Evolutionary conservation across 768 basidiomycete genomes (phyloP), one percentile per base, ranked within the genome.

Genomic region (Calocera viscosa): DNA sequence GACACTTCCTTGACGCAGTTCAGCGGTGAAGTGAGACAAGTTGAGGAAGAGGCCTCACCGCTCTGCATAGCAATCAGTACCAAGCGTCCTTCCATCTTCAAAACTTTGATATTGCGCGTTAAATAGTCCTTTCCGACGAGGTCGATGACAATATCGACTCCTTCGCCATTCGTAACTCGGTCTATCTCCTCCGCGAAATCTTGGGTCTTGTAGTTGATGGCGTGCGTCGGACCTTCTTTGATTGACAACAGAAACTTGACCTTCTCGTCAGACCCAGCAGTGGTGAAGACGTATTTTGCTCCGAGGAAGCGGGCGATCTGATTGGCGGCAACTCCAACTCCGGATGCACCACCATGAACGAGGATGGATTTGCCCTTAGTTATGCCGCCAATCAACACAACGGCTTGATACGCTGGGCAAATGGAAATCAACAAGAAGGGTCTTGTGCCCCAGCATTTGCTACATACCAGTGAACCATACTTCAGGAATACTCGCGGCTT

Each of bases 401-500:
- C 74, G 0, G 83, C 86, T 71, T 87, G 86, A 73, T 79, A 86
- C 2, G 86, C 86, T 84, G 43, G 7, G 24, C 24, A 17, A 17
- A 47, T 3, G 19, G 16, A 17, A 24, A 19, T 47, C 43, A 47
- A 19, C 5, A 24, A 47, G 7, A 19, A 7, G 19, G 19, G 43
- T 7, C 5, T 19, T 14, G 7, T 5, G 7, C 5, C 14, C 35
- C 5, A 24, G 19, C 24, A 47, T 47, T 8, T 40, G 39, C 39
- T 64, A 70, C 78, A 69, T 70, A 86, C 92, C 92, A 66, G 94
- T 96, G 67, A 96, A 77, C 77, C 88, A 94, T 68, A 83, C 86
- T 77, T 98, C 94, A 0, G 91, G 90, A 47, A 96, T 85, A 70
- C 86, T 87, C 14, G 94, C 92, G 7, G 91, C 92, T 72, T 96